A percentile compares a stretch with the other conserved stretches of the same genome.
Evolutionary conservation across 192 early-diverging fungal species (phyloP).

Genomic region (Backusella morwellensis): DNA sequence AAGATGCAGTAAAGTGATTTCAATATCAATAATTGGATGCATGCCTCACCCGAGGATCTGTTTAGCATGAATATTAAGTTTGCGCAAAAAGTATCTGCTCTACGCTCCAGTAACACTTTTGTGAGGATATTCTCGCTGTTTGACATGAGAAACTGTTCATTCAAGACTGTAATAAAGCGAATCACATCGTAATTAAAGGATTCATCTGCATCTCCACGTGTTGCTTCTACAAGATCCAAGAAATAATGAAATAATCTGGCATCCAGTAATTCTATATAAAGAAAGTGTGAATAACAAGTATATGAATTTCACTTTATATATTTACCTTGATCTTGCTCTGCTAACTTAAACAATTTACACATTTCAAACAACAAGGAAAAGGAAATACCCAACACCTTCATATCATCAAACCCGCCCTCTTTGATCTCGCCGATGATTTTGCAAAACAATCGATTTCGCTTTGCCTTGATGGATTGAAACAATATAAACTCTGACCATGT

Average conservation of each 20-base stretch:
- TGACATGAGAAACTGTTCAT: conserved; percentile 67
- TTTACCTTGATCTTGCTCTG: conserved; percentile 51
- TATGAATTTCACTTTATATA: too few relatives aligned
- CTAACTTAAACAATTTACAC: conserved; percentile 52
- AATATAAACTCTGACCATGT: conserved; percentile 44
- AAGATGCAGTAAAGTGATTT: conserved; percentile 75
- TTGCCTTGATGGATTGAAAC: not conserved
- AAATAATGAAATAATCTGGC: conserved; percentile 47
- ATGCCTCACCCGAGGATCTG: conserved; percentile 63
- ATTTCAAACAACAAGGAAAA: conserved; percentile 61
- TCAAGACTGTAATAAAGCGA: conserved; percentile 56
- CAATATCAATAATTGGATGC: conserved; percentile 57
- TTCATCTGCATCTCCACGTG: conserved; percentile 52
- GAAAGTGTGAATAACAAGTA: not conserved
- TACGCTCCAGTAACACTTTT: conserved; percentile 42
- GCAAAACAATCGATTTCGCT: conserved; percentile 34
- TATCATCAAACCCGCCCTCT: conserved; percentile 8
- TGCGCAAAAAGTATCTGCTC: conserved; percentile 79
- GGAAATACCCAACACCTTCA: conserved; percentile 40
- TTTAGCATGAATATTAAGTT: conserved; percentile 95
- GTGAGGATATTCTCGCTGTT: conserved; percentile 52
- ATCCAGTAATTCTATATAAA: conserved; percentile 45
- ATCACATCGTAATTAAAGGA: conserved; percentile 54
- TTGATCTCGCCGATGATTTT: conserved; percentile 52
- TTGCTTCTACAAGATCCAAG: conserved; percentile 59